These are phyloP conservation scores for Yamadazyma atlantica DNA, from an alignment of 1,139 yeast genomes.

Conservation along the genomic window DNA sequence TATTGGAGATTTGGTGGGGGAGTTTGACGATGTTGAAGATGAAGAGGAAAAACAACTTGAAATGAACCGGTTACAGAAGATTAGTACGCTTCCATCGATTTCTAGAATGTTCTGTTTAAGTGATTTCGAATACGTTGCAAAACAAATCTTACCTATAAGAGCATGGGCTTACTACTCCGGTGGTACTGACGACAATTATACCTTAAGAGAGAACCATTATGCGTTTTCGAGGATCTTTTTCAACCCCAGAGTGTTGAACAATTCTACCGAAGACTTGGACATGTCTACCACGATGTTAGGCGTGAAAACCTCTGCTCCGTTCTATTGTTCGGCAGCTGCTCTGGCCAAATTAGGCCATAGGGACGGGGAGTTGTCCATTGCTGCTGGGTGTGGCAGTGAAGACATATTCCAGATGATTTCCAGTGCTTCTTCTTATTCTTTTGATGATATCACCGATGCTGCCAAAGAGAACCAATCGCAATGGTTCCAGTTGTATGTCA, in stretches of 20 bases:
- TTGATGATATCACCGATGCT: slow-evolving; percentile 51
- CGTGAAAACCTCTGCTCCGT: slow-evolving; percentile 47
- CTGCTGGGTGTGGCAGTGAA: slow-evolving; percentile 48
- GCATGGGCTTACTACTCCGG: slow-evolving; percentile 89
- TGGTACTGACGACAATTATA: slow-evolving; percentile 86
- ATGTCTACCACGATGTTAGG: slow-evolving; percentile 55
- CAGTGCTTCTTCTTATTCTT: slow-evolving; percentile 52
- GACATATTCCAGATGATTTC: slow-evolving; percentile 58
- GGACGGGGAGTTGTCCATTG: slow-evolving; percentile 54
- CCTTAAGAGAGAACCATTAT: slow-evolving; percentile 78
- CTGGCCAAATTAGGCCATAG: slow-evolving; percentile 55
- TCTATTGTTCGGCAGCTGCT: slow-evolving; percentile 60
- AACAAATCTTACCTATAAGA: slow-evolving; percentile 60
- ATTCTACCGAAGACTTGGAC: slow-evolving; percentile 49
- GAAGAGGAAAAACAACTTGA: slow-evolving; percentile 1
- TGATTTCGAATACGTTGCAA: slow-evolving; percentile 78
- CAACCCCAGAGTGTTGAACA: slow-evolving; percentile 71
- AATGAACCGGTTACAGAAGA: neutral
- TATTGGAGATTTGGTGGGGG: slow-evolving; percentile 8
- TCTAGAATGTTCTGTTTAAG: slow-evolving; percentile 56
- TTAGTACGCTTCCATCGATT: slow-evolving; percentile 43
- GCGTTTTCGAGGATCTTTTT: slow-evolving; percentile 81
- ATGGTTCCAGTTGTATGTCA: slow-evolving; percentile 49
- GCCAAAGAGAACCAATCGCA: slow-evolving; percentile 16
- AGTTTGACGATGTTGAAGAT: slow-evolving; percentile 3